These are phyloP conservation scores for Forsythia viridissima DNA, from an alignment of 257 asterid genomes.

Conservation along the genomic window DNA sequence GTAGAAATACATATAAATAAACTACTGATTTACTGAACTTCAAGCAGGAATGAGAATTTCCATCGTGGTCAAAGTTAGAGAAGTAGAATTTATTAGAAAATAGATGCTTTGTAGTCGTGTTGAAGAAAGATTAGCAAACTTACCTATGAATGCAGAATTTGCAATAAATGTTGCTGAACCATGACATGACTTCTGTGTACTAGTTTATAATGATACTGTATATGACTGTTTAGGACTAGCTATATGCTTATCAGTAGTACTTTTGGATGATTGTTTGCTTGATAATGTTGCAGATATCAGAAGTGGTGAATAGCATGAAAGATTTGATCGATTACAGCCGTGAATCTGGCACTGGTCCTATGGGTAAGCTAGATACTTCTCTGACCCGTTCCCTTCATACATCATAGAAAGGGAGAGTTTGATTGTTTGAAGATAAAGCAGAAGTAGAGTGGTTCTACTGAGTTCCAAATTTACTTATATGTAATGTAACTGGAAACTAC, in stretches of 20 bases:
- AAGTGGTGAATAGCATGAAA: slow-evolving; percentile 99
- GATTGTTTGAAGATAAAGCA: not conserved
- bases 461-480: not conserved
- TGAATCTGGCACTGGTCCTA: slow-evolving; percentile 87
- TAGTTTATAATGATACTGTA: not conserved
- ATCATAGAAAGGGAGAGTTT: not conserved
- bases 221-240: not conserved
- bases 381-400: not conserved
- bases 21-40: too few relatives aligned
- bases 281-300: slow-evolving; percentile 81
- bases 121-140: not conserved
- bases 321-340: slow-evolving; percentile 96
- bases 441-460: not conserved
- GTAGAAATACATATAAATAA: too few relatives aligned
- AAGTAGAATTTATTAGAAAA: not conserved
- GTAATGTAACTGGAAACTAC: not conserved
- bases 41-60: too few relatives aligned
- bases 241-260: not conserved
- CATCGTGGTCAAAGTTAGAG: not conserved
- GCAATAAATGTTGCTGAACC: not conserved
- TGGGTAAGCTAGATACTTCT: slow-evolving; percentile 65
- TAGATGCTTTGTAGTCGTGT: not conserved
- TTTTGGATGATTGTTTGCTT: slow-evolving; percentile 15
- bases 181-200: not conserved
- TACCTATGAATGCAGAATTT: too few relatives aligned